Conservation (phyloP, 345 rosid species). For the Triadica sebifera region DNA sequence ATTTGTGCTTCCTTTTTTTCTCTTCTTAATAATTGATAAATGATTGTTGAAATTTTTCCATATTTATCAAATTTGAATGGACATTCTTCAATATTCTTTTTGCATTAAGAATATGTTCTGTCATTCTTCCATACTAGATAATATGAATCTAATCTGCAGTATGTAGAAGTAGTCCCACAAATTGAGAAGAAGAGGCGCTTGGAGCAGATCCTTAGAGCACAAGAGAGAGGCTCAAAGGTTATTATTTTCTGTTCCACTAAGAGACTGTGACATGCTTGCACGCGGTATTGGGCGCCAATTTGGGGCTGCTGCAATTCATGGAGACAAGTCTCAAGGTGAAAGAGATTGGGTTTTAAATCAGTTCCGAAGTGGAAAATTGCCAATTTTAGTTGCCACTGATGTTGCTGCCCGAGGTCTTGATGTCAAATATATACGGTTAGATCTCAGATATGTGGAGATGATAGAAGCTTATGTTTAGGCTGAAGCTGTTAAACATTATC, state of each 20-base stretch:
- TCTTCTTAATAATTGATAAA: background rate
- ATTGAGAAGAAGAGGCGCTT: constrained; percentile 93
- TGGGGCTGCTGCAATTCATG: constrained; percentile 89
- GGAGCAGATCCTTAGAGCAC: constrained; percentile 85
- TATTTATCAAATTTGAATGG: background rate
- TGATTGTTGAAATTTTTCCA: background rate
- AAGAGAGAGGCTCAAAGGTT: constrained; percentile 87
- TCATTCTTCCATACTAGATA: background rate
- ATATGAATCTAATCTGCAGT: constrained; percentile 39
- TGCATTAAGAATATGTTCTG: background rate
- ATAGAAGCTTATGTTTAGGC: background rate
- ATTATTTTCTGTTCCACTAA: constrained; percentile 92
- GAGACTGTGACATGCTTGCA: constrained; percentile 87
- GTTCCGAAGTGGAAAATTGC: constrained; percentile 75
- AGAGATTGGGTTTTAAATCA: constrained; percentile 95
- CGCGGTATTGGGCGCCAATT: constrained; percentile 77
- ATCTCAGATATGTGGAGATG: background rate
- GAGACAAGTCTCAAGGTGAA: constrained; percentile 94
- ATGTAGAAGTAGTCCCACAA: constrained; percentile 84
- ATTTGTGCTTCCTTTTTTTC: background rate
- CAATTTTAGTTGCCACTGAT: constrained; percentile 93
- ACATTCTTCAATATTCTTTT: background rate
- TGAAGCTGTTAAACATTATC: background rate
- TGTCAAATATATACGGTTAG: constrained; percentile 84
- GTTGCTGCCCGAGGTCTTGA: constrained; percentile 99